Evolutionary conservation across 164 flowering plant genomes (phyloP), one percentile per base, ranked within the genome.

Genomic region (Vitis amurensis): DNA sequence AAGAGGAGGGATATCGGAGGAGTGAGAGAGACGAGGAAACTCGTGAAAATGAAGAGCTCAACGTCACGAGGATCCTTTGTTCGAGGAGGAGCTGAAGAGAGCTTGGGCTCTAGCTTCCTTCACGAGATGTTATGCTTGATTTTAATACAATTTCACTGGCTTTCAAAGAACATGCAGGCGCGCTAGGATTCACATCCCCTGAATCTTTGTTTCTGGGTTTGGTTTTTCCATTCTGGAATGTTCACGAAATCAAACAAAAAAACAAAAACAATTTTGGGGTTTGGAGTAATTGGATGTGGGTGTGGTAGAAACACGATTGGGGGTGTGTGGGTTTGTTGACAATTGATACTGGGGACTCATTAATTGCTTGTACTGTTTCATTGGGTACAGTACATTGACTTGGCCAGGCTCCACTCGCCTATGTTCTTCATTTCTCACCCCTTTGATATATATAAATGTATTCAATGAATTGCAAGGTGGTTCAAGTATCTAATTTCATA

Each of bases 61-160:
- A 53, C 80, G 70, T 89, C 97, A 91, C 97, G 97, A 83, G 94
- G 78, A 79, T 83, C 82, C 59, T 82, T 85, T 85, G 84, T 78
- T 74, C 57, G 47, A 73, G 53, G 71, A 76, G 83, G 80, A 73
- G 81, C 78, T 76, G 79, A 67, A 67, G 53, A 55, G 55, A 31
- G 49, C n/a, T 58, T 64, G 59, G 27, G 27, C 9, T 47, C 16
- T 50, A 19, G 27, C 27, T 23, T 23, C 27, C 61, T 74, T 87
- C 91, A 87, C 91, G 91, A 75, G 91, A 87, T 71, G 59, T 76
- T 62, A 66, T 75, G 78, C 72, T 63, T 60, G 65, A 81, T 73
- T 73, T 80, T 84, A 83, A 76, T 78, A 61, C 75, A 60, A 23
- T 23, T 23, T 2, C 27, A 23, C 1, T 23, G 27, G 27, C 27